phyloP scores from a whole-genome alignment of 352 stramenopile species.

The Phytopythium vexans region DNA sequence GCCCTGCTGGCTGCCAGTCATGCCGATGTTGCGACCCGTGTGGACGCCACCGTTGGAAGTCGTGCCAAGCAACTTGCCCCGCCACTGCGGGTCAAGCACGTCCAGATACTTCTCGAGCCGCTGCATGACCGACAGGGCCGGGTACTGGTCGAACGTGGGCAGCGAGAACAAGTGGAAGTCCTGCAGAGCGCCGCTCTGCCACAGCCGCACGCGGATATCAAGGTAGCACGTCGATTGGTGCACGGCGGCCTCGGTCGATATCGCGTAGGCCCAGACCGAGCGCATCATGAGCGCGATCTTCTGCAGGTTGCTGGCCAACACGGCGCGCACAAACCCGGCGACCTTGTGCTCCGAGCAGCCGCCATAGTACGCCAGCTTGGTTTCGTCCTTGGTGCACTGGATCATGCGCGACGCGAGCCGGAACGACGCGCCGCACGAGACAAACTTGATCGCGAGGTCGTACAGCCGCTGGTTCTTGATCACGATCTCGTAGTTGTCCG shows the following conservation, averaged over 20 bases:
- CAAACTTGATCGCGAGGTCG: constrained; percentile 61
- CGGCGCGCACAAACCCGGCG: constrained; percentile 43
- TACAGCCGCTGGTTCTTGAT: constrained; percentile 69
- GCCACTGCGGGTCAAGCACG: constrained; percentile 50
- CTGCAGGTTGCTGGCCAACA: constrained; percentile 61
- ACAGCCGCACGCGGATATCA: constrained; percentile 51
- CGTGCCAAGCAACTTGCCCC: constrained; percentile 45
- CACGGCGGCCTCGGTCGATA: constrained; percentile 41
- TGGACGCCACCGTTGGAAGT: constrained; percentile 38
- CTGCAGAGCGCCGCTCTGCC: constrained; percentile 43
- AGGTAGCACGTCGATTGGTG: constrained; percentile 57
- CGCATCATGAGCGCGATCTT: constrained; percentile 66
- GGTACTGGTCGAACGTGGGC: constrained; percentile 39
- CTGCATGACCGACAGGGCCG: constrained; percentile 30
- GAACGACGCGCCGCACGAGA: constrained; percentile 53
- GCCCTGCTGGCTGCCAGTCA: constrained; percentile 45
- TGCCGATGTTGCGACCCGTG: constrained; percentile 35
- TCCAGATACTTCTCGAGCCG: constrained; percentile 34
- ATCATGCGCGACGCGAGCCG: constrained; percentile 51
- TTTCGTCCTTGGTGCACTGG: constrained; percentile 58
- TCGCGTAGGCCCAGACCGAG: constrained; percentile 44
- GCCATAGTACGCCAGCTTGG: constrained; percentile 44
- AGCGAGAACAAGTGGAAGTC: constrained; percentile 58
- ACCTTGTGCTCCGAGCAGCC: constrained; percentile 46
- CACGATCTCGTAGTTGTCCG: constrained; percentile 45